Conservation (phyloP, 805 yeast species). For the Saccharomycopsis sp. region DNA sequence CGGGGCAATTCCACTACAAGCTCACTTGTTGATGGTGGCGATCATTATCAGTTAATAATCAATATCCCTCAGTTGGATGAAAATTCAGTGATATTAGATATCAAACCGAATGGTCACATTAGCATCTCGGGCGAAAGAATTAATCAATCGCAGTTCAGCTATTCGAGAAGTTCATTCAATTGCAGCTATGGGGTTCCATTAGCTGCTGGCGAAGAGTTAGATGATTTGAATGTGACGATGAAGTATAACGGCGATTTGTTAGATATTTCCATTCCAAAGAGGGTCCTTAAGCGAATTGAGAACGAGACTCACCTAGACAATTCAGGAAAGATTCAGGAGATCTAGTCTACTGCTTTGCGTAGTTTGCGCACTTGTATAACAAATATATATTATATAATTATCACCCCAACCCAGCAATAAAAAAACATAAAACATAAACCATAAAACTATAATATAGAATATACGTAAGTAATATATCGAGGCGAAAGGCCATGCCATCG, state of each 20-base stretch:
- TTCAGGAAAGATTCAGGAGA: constrained; percentile 2
- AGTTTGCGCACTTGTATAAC: no score
- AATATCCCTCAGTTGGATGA: constrained; percentile 5
- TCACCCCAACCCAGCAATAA: neutral
- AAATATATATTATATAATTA: no score
- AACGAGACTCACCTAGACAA: neutral
- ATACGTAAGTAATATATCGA: no score
- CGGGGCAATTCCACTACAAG: no score
- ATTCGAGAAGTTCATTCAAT: neutral
- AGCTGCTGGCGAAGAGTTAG: constrained; percentile 1
- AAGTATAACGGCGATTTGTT: constrained; percentile 10
- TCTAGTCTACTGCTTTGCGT: neutral
- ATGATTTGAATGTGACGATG: constrained; percentile 5
- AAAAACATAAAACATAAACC: no score
- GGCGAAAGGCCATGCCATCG: neutral
- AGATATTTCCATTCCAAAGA: constrained; percentile 9
- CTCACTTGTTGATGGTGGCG: neutral
- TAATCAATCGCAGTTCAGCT: neutral
- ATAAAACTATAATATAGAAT: no score
- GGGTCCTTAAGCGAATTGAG: neutral
- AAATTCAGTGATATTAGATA: constrained; percentile 11
- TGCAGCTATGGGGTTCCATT: neutral
- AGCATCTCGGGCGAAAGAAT: neutral
- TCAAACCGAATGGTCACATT: constrained; percentile 12
- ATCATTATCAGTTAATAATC: neutral